These are phyloP conservation scores for Umbelopsis sp. DNA, from an alignment of 192 early-diverging fungal genomes.

Conservation along the genomic window DNA sequence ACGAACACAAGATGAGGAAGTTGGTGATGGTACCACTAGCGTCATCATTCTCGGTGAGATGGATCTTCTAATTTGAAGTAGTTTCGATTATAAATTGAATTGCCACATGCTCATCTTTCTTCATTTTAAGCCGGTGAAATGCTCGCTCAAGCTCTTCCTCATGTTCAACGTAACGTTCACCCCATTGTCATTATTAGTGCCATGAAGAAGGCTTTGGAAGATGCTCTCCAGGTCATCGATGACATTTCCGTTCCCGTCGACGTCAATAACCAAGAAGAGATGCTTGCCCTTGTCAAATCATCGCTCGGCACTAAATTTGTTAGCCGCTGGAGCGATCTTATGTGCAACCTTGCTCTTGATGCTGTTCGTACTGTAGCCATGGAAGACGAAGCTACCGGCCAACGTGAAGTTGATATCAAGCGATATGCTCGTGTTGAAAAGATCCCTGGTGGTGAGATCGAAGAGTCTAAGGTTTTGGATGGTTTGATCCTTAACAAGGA, in stretches of 20 bases:
- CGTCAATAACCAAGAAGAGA: conserved; percentile 81
- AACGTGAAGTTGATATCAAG: conserved; percentile 96
- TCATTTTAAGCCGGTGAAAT: conserved; percentile 85
- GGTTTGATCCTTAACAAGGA: conserved; percentile 99
- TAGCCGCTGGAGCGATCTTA: conserved; percentile 93
- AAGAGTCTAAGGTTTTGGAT: conserved; percentile 92
- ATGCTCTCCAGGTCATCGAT: conserved; percentile 83
- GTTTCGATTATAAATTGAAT: not conserved
- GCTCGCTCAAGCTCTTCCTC: conserved; percentile 86
- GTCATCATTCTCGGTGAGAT: conserved; percentile 94
- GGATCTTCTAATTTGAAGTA: not conserved
- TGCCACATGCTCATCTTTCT: not conserved
- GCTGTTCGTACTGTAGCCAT: conserved; percentile 91
- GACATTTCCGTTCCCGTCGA: conserved; percentile 86
- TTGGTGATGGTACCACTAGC: conserved; percentile 98
- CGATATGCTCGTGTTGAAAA: conserved; percentile 97
- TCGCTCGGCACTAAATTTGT: conserved; percentile 98
- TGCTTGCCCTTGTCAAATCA: conserved; percentile 89
- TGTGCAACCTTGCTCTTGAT: conserved; percentile 95
- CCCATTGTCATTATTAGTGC: conserved; percentile 95
- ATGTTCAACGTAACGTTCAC: conserved; percentile 97
- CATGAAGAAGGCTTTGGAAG: conserved; percentile 92
- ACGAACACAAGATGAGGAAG: conserved; percentile 99
- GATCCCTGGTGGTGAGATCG: conserved; percentile 98
- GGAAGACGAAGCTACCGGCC: conserved; percentile 58